Evolutionary conservation across 2,329 filamentous ascomycete genomes (phyloP).

Genomic region (Hypoxylon sp.): DNA sequence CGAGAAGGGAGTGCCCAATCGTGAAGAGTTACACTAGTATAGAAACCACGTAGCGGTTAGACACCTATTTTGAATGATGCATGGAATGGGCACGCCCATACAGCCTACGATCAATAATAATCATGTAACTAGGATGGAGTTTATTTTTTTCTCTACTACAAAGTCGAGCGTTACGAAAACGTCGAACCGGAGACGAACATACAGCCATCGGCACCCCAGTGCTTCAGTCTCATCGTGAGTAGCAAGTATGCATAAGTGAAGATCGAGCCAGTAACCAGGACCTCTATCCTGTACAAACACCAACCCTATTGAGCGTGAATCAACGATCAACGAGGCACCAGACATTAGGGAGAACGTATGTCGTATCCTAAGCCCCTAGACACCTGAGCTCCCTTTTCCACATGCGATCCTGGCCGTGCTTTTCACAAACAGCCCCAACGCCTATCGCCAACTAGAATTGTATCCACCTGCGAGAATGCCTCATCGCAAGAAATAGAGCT

Average conservation of each 20-base stretch:
- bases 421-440: neutral
- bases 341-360: neutral
- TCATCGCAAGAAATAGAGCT: constrained; percentile 2
- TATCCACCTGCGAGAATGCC: neutral
- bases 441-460: neutral
- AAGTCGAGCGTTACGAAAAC: neutral
- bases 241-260: neutral
- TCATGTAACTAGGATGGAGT: neutral
- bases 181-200: neutral
- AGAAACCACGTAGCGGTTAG: too few species aligned
- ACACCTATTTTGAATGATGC: neutral
- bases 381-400: neutral
- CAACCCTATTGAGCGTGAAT: neutral
- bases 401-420: neutral
- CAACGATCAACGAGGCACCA: neutral
- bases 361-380: neutral
- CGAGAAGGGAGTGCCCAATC: neutral
- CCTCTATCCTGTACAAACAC: neutral
- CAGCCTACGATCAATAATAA: neutral
- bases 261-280: neutral
- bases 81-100: neutral
- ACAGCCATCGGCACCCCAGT: neutral
- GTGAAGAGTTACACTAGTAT: neutral
- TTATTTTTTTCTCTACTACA: neutral
- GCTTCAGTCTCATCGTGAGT: neutral